Base-by-base conservation (phyloP, 2,329 filamentous ascomycete genomes). In the Fusarium poae region DNA sequence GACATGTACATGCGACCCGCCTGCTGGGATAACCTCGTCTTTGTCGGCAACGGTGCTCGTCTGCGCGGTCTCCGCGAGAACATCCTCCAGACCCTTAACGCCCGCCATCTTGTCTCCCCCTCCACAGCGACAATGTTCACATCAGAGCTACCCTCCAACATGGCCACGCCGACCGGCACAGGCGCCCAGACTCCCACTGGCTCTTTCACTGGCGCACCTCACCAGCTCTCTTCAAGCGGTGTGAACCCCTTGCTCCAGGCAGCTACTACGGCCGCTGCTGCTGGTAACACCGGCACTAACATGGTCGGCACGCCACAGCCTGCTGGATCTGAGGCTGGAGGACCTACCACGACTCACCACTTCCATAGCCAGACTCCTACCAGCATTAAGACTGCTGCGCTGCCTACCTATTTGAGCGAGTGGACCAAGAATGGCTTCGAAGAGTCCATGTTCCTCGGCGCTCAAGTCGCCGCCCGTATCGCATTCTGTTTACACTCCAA, bases 41-140 rank as follows among this genome's bases (percentile, higher is more conserved):
- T 99, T 57, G 92, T 97, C 53, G 96, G 96, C 72, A 97, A 97
- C 75, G 96, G 96, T 59, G 89, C 84, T 37, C 85, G 86, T 46
- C 83, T 88, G 48, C 83, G 83, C 82, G 94, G 96, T 7, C 95
- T 99, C 78, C 94, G 92, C 71, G 94, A 97, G 74, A 93, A 95
- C 71, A 89, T 99, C 48, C 79, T 98, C 37, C 87, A 91, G 73
- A 94, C 90, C 0, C 87, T 99, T 35, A 88, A 88, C 37, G 87
- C 90, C 49, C 94, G 94, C 69, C 96, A 97, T 78, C 87, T 97
- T 55, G 90, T 99, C 71, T 97, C 94, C 3, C 96, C 96, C 0
- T 94, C 91, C 29, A 95, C 93, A 2, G 94, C 93, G 51, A 97
- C 94, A 42, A 98, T 98, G 75, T 98, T 98, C 84, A 97, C 94